Percentiles rank a stretch among this genome's conserved stretches.
Conservation (phyloP, 2,329 filamentous ascomycete genomes). For the Paecilomyces dactylethromorphus region DNA sequence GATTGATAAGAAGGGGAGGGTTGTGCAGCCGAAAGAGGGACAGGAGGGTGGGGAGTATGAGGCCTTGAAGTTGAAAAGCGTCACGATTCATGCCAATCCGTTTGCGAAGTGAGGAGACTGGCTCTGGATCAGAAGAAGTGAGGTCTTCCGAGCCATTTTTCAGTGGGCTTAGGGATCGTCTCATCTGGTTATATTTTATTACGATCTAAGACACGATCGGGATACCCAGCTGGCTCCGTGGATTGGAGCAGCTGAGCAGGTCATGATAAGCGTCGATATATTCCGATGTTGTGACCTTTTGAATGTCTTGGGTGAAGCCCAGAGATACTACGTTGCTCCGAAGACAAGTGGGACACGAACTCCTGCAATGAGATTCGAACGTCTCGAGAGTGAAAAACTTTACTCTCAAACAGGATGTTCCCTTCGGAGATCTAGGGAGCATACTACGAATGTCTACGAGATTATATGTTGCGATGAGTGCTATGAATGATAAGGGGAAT, state of each 20-base stretch:
- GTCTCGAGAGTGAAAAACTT: neutral
- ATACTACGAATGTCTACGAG: neutral
- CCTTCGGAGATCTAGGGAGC: neutral
- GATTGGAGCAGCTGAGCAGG: neutral
- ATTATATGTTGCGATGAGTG: neutral
- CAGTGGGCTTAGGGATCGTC: neutral
- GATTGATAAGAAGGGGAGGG: constrained; percentile 58
- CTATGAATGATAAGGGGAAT: neutral
- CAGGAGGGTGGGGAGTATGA: constrained; percentile 37
- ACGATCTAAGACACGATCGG: neutral
- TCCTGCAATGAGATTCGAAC: neutral
- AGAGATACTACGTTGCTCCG: neutral
- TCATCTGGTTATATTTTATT: neutral
- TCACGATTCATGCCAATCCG: constrained; percentile 60
- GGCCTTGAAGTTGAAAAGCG: constrained; percentile 47
- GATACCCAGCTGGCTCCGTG: neutral
- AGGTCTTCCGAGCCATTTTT: neutral
- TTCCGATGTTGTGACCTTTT: neutral
- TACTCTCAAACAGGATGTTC: neutral
- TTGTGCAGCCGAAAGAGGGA: constrained; percentile 38
- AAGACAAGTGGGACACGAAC: neutral
- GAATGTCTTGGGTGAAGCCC: neutral
- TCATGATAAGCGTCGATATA: neutral
- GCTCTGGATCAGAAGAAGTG: neutral
- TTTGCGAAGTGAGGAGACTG: constrained; percentile 45